Conservation (phyloP, 768 basidiomycete species). For the Mycena olivaceomarginata region DNA sequence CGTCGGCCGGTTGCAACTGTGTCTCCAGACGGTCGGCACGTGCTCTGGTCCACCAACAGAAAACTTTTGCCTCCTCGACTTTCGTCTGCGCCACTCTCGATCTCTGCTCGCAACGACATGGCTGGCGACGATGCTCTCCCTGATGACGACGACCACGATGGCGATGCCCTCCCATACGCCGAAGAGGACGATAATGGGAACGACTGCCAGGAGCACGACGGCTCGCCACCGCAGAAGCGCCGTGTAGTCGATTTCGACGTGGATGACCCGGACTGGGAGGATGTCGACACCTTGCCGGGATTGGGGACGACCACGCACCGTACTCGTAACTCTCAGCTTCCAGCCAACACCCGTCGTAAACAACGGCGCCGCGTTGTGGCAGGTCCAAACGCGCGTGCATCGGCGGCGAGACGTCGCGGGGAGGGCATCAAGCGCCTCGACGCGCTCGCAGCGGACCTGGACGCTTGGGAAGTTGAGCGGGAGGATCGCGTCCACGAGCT, state of each 20-base stretch:
- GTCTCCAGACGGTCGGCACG: neutral
- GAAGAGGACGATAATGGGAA: no score
- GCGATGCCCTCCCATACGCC: no score
- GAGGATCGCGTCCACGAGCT: neutral
- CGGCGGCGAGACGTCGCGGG: neutral
- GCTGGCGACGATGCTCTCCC: no score
- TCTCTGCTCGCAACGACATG: neutral
- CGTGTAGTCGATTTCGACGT: neutral
- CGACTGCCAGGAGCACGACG: neutral
- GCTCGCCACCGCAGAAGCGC: neutral
- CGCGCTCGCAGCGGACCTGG: neutral
- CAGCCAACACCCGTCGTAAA: neutral
- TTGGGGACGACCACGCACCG: neutral
- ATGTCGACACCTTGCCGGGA: neutral
- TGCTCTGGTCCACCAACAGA: neutral
- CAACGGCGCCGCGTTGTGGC: neutral
- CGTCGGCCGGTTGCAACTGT: neutral
- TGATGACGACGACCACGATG: no score
- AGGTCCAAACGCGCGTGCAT: neutral
- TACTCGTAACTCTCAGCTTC: neutral
- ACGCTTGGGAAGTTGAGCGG: neutral
- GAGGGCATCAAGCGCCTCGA: neutral
- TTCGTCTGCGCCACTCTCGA: no score
- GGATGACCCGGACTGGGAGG: neutral
- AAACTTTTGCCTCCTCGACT: neutral